phyloP scores from a whole-genome alignment of 1,139 yeast genomes.

The Chernovozyma aurita region DNA sequence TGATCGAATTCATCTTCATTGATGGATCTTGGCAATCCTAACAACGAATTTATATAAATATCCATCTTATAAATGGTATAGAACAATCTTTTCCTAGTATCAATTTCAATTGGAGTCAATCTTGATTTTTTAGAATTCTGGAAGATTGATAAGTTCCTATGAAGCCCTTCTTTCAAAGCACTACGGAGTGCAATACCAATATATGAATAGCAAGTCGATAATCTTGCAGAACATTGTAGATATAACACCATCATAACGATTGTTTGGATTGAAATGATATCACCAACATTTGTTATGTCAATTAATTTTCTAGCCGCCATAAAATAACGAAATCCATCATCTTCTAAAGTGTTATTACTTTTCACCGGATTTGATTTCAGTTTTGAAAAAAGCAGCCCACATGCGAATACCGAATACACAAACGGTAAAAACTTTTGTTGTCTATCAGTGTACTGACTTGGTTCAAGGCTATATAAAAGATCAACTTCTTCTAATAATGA shows the following conservation, averaged over 20 bases:
- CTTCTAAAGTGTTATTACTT: conserved; percentile 48
- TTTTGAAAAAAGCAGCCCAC: conserved; percentile 67
- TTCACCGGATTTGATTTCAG: conserved; percentile 25
- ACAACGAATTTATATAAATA: conserved; percentile 80
- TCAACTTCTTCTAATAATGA: conserved; percentile 58
- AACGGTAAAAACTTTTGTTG: conserved; percentile 77
- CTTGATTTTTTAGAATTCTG: conserved; percentile 40
- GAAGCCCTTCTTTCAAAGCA: conserved; percentile 84
- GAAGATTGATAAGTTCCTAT: conserved; percentile 59
- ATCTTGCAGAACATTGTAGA: conserved; percentile 83
- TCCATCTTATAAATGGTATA: conserved; percentile 93
- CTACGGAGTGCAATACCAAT: conserved; percentile 90
- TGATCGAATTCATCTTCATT: conserved; percentile 86
- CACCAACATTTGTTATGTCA: conserved; percentile 52
- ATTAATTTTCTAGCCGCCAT: conserved; percentile 76
- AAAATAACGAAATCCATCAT: conserved; percentile 80
- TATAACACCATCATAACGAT: conserved; percentile 70
- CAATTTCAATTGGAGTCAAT: conserved; percentile 79
- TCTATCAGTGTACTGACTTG: conserved; percentile 62
- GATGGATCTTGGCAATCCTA: conserved; percentile 79
- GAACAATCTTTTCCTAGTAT: conserved; percentile 78
- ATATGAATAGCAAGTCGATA: conserved; percentile 87
- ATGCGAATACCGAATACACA: conserved; percentile 54
- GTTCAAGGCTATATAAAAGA: conserved; percentile 55
- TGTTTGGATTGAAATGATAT: conserved; percentile 57